Conservation (phyloP, 768 basidiomycete genomes). For the Mycena leptocephala region DNA sequence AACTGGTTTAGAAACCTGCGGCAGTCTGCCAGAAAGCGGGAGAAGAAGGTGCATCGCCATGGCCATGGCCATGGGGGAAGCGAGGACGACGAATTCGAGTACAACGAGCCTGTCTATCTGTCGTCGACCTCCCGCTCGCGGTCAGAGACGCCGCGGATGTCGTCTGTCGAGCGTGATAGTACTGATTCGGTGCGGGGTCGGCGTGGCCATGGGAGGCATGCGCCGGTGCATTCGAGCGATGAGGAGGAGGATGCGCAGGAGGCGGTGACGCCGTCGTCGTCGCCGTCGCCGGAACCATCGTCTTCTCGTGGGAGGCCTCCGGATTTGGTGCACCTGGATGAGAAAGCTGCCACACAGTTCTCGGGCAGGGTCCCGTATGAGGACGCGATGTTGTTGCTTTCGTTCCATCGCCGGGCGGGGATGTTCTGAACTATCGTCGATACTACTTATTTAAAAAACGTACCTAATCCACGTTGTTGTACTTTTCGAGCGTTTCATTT, state of each 20-base stretch:
- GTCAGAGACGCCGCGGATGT: constrained; percentile 26
- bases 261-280: constrained; percentile 32
- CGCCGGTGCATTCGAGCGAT: constrained; percentile 31
- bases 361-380: constrained; percentile 77
- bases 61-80: constrained; percentile 38
- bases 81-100: constrained; percentile 62
- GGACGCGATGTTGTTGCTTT: constrained; percentile 82
- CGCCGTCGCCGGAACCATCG: constrained; percentile 2
- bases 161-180: constrained; percentile 22
- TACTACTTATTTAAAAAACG: background rate
- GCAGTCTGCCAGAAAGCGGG: constrained; percentile 84
- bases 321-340: constrained; percentile 66
- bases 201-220: background rate
- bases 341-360: constrained; percentile 49
- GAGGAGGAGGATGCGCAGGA: constrained; percentile 37
- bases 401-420: constrained; percentile 73
- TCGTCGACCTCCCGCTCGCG: constrained; percentile 32
- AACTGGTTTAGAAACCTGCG: constrained; percentile 93
- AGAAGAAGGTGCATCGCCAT: constrained; percentile 41
- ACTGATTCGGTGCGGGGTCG: background rate
- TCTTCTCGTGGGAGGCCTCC: constrained; percentile 54
- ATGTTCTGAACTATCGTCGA: constrained; percentile 2
- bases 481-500: background rate
- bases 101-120: constrained; percentile 38
- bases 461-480: constrained; percentile 18